Base-by-base conservation (phyloP, 108 stramenopile species). In the Cyclotella atomus region DNA sequence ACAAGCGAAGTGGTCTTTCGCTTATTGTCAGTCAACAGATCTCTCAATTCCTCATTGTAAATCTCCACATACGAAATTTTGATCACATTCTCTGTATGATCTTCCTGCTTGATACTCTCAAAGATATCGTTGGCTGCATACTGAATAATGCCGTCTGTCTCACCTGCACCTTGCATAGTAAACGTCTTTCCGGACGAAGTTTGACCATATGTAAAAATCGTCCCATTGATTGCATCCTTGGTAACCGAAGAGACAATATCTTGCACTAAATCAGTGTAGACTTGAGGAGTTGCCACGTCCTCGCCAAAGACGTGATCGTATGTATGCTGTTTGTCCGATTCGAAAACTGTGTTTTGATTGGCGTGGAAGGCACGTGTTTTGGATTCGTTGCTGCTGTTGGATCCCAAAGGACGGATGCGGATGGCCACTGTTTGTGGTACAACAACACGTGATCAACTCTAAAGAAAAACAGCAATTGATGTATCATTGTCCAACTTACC, bases 211-310 rank as follows among this genome's bases (percentile, higher is more conserved):
- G 96, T 95, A 54, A 96, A 97, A 44, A 97, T 89, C 2, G 97
- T 97, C 28, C 97, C 99, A 77, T 99, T 99, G 70, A 97, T 86
- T 44, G 98, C 99, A 38, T 82, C 75, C 30, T 87, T n/a, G n/a
- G n/a, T 67, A 0, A 89, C 97, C 3, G 88, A 85, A 1, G 65
- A 59, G 10, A 99, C 98, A 55, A 99, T 95, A 3, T 89, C 88
- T 19, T 83, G 77, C 2, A 93, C 96, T 7, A 97, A 78, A 45
- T 80, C 91, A 21, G 87, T 68, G 82, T 99, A 98, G 1, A 99
- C 95, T 20, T 90, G 69, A 50, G 20, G 25, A 12, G 97, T 97
- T n/a, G 79, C 71, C 8, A 83, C 63, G 19, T 83, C 86, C 73
- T 93, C 95, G 24, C 86, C 88, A 73, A 96, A 99, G 0, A 88